Base-by-base conservation (phyloP, 768 basidiomycete genomes). In the Leccinum truebloodii region DNA sequence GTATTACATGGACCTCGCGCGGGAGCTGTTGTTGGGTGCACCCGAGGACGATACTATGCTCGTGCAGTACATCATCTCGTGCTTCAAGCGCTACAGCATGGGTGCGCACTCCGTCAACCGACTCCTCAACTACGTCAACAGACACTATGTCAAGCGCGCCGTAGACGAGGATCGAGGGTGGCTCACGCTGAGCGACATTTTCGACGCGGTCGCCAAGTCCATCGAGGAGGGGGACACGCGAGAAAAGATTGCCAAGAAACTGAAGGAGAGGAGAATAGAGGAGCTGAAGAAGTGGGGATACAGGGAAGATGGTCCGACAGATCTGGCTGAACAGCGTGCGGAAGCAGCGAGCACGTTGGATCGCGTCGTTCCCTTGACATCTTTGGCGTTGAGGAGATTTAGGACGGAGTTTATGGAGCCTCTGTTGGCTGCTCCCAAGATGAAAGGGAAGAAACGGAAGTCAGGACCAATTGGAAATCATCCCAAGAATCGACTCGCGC, bases 81-180 rank as follows among this genome's bases (percentile, higher is more conserved):
- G 81, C 69, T 91, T 89, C 79, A 81, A 83, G 63, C 88, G 89
- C 56, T 92, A 84, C 71, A 80, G 81, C 62, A 79, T 84, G 48
- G 89, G 90, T 52, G 85, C 85, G 4, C 81, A 83, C 63, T 82
- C 88, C 56, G 83, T 87, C 58, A 82, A 87, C 73, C 84, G 90
- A 65, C 83, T 92, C 34, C 80, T 91, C 65, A 90, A 85, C 76
- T 92, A 92, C 64, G 78, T 86, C 52, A 86, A 85, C 67, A 76
- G 84, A 39, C 87, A 89, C 71, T 87, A 87, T 69, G 86, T 92
- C 63, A 88, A 88, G 69, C 86, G 89, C 28, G 87, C 86, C 50
- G 78, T 88, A 16, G 89, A 92, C 72, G 89, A 92, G 72, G 90
- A 90, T 73, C 83, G 79, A 63, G 89, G 90, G 46, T 92, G 90